Percentiles rank a stretch among this genome's conserved stretches.
phyloP scores from a whole-genome alignment of 345 rosid species.

The Excoecaria cochinchinensis region DNA sequence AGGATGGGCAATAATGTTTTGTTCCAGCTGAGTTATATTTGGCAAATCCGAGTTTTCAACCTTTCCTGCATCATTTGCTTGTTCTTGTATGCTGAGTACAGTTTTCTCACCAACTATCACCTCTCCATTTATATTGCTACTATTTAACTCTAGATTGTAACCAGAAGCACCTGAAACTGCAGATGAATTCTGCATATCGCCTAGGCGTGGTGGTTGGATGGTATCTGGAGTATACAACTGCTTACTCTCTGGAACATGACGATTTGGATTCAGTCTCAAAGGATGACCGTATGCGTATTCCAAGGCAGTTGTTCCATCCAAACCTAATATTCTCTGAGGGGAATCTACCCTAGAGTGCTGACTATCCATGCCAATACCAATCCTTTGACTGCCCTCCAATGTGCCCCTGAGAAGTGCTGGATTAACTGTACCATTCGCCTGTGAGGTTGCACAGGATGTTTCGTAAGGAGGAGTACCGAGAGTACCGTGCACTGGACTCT shows the following conservation, averaged over 20 bases:
- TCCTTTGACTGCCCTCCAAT: slow-evolving; percentile 49
- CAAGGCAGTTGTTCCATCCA: slow-evolving; percentile 44
- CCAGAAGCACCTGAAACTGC: slow-evolving; percentile 23
- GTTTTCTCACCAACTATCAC: slow-evolving; percentile 36
- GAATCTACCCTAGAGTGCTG: slow-evolving; percentile 51
- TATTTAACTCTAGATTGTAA: slow-evolving; percentile 20
- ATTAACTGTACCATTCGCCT: slow-evolving; percentile 51
- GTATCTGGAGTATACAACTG: slow-evolving; percentile 34
- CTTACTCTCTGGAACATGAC: slow-evolving; percentile 35
- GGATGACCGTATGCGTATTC: slow-evolving; percentile 45
- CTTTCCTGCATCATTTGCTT: slow-evolving; percentile 28
- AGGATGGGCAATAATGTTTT: slow-evolving; percentile 14
- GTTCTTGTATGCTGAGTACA: slow-evolving; percentile 37
- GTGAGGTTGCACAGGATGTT: slow-evolving; percentile 41
- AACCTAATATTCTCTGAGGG: slow-evolving; percentile 50
- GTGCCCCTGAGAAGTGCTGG: slow-evolving; percentile 45
- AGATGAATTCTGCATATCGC: slow-evolving; percentile 35
- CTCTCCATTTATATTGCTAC: slow-evolving; percentile 27
- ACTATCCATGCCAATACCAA: slow-evolving; percentile 45
- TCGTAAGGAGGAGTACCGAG: slow-evolving; percentile 58
- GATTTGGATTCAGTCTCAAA: slow-evolving; percentile 30
- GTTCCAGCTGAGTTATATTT: slow-evolving; percentile 25
- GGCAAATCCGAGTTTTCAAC: slow-evolving; percentile 26
- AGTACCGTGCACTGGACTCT: slow-evolving; percentile 50
- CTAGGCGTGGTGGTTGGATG: slow-evolving; percentile 23